Evolutionary conservation across 345 rosid species (phyloP).

Genomic region (Psidium friedrichsthalianum): DNA sequence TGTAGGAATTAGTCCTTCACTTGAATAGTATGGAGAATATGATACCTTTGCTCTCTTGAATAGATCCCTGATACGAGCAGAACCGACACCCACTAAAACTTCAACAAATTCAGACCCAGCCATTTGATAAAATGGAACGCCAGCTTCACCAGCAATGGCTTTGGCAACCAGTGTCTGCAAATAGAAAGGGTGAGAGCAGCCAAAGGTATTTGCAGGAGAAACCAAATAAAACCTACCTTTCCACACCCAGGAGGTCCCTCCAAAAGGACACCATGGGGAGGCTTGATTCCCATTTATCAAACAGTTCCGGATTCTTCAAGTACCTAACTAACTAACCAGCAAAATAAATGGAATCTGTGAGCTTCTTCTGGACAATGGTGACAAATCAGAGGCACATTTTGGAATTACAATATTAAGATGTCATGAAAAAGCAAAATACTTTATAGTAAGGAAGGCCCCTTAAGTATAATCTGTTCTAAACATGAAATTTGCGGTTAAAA

Average conservation of each 20-base stretch:
- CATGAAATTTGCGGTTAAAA: background rate
- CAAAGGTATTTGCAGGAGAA: background rate
- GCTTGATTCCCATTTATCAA: conserved; percentile 92
- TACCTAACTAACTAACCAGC: conserved; percentile 71
- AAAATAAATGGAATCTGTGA: background rate
- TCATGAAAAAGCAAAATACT: background rate
- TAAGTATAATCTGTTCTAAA: background rate
- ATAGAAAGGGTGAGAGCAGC: background rate
- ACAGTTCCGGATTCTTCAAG: conserved; percentile 88
- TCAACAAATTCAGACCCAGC: conserved; percentile 97
- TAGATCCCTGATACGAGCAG: conserved; percentile 94
- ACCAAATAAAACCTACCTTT: conserved; percentile 42
- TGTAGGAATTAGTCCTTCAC: background rate
- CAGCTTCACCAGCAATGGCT: conserved; percentile 98
- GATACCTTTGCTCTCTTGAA: conserved; percentile 91
- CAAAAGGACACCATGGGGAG: conserved; percentile 95
- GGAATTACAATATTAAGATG: background rate
- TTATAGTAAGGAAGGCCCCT: background rate
- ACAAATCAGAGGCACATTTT: background rate
- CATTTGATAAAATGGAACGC: conserved; percentile 96
- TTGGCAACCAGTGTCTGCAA: conserved; percentile 84
- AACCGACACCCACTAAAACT: conserved; percentile 94
- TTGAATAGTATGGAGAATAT: background rate
- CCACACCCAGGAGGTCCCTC: conserved; percentile 99
- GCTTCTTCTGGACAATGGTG: background rate